These are phyloP conservation scores for Capsaspora owczarzaki DNA, from an alignment of 78 protist species.

Conservation along the genomic window DNA sequence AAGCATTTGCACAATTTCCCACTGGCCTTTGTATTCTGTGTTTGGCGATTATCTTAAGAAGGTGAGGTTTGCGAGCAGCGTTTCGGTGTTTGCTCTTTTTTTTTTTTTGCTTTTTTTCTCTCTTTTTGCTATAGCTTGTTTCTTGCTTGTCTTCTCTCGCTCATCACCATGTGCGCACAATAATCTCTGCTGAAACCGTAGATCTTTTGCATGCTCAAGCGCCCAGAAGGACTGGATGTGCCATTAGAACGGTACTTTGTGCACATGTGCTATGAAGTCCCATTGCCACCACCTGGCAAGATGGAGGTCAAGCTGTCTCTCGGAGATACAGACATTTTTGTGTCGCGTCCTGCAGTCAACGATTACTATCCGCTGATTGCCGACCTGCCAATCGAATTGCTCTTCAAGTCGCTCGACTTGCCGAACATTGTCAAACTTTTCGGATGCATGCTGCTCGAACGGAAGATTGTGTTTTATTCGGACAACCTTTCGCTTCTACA, in stretches of 20 bases:
- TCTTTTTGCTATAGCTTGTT: not conserved
- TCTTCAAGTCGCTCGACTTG: not conserved
- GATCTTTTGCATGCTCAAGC: no score
- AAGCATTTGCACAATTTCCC: not conserved
- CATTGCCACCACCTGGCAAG: conserved; percentile 24
- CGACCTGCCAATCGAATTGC: not conserved
- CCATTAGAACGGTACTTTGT: not conserved
- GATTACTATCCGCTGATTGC: conserved; percentile 1
- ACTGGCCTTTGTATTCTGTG: not conserved
- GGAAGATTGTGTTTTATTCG: not conserved
- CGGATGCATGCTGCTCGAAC: not conserved
- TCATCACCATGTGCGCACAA: no score
- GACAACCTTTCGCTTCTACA: not conserved
- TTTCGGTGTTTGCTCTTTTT: not conserved
- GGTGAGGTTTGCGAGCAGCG: not conserved
- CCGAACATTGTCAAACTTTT: not conserved
- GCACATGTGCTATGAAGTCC: conserved; percentile 6
- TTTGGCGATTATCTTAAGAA: not conserved
- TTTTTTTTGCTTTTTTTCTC: not conserved
- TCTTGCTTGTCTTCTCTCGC: no score
- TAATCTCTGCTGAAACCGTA: no score
- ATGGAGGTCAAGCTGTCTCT: not conserved
- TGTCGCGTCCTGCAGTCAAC: conserved; percentile 12
- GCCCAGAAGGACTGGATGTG: no score
- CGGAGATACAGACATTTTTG: not conserved